Base-by-base conservation (phyloP, 2,329 filamentous ascomycete genomes). In the Penicillium glabrum region DNA sequence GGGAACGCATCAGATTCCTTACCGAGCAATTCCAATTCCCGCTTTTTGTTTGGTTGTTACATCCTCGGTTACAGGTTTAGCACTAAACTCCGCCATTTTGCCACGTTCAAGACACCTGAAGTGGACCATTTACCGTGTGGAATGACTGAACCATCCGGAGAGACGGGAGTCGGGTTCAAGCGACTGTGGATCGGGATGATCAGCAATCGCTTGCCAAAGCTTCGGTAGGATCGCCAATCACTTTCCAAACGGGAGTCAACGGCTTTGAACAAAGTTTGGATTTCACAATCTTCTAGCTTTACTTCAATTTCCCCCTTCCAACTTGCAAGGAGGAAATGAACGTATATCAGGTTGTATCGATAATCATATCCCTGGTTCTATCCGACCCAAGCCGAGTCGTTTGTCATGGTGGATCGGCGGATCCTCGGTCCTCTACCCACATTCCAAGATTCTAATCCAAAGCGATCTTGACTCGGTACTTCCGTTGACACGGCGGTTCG, bases 181-280 rank as follows among this genome's bases (percentile, higher is more conserved):
- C 52, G 53, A 53, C 55, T 27, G 61, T 64, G 60, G 61, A 64
- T 58, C 53, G 43, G 21, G n/a, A 56, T 58, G 61, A 64, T 65
- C 61, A 59, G 58, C 49, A 54, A 59, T 60, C 61, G 50, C 24
- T 39, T 39, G 51, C 50, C 26, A 46, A 61, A 63, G 57, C 59
- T 63, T 63, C 48, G 43, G 24, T 24, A 24, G 37, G 53, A 62
- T 63, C 53, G 50, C 47, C 56, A 57, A 59, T 55, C 53, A 26
- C 27, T n/a, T n/a, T 46, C 46, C 49, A 44, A 52, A 55, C 45
- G 47, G 56, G 46, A 21, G 9, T 24, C 41, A 52, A 51, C 51
- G 48, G 29, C 53, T 49, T 9, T 21, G 19, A 48, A 35, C 29
- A n/a, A 23, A 21, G 31, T 48, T 33, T 33, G 19, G 16, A 26